Conservation (phyloP, 495 filamentous ascomycete species). For the Lasiosphaeris hirsuta region DNA sequence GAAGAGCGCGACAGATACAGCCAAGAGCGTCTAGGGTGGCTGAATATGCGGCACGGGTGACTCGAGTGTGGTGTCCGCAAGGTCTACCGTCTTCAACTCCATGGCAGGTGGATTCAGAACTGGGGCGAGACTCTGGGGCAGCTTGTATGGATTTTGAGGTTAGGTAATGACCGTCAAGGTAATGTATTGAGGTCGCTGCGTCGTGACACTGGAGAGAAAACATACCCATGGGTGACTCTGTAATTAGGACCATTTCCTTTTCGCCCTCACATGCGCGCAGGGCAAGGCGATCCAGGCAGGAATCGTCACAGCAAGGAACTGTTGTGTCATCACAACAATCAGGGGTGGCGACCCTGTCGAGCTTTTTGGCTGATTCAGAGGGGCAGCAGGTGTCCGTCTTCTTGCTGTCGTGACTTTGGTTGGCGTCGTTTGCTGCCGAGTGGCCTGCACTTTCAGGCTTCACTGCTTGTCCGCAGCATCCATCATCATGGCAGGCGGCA, state of each 20-base stretch:
- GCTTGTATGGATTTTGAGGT: neutral
- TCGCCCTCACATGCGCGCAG: conserved; percentile 35
- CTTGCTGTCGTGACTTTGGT: conserved; percentile 7
- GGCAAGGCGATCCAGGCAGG: conserved; percentile 49
- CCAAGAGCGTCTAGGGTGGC: conserved; percentile 46
- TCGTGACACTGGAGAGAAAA: neutral
- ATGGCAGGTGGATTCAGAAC: conserved; percentile 15
- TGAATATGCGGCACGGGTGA: conserved; percentile 35
- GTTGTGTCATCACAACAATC: conserved; percentile 39
- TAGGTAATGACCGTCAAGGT: neutral
- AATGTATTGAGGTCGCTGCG: neutral
- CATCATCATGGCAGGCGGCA: neutral
- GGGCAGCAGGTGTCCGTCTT: conserved; percentile 19
- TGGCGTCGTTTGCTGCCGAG: neutral
- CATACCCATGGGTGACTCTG: conserved; percentile 1
- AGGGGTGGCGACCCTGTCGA: neutral
- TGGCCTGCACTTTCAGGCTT: neutral
- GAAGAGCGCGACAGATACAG: conserved; percentile 53
- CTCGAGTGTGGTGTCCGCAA: conserved; percentile 31
- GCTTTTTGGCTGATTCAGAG: conserved; percentile 8
- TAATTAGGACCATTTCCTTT: neutral
- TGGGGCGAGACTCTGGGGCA: conserved; percentile 13
- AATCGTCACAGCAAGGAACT: conserved; percentile 31
- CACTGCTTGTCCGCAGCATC: no score
- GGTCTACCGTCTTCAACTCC: conserved; percentile 20